Evolutionary conservation across 768 basidiomycete genomes (phyloP).

Genomic region (Rossbeevera mucosa): DNA sequence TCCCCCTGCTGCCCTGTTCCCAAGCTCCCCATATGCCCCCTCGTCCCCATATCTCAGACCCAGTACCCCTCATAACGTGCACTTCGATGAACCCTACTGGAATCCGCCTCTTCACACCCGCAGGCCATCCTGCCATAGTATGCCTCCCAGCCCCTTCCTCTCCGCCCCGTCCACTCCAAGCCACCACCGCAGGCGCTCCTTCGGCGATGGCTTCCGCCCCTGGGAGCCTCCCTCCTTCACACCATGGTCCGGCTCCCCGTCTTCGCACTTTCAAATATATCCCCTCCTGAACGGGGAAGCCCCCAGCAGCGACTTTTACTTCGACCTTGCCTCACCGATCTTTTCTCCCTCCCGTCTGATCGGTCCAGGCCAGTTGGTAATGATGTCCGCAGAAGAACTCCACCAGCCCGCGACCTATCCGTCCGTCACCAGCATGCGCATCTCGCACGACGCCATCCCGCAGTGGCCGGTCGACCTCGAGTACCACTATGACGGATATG

Average conservation of each 20-base stretch:
- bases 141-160: constrained; percentile 24
- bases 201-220: constrained; percentile 19
- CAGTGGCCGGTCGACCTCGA: constrained; percentile 59
- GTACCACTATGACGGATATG: constrained; percentile 30
- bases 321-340: constrained; percentile 49
- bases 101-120: constrained; percentile 31
- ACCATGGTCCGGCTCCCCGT: constrained; percentile 19
- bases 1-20: constrained; percentile 35
- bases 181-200: constrained; percentile 25
- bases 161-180: constrained; percentile 10
- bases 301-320: constrained; percentile 42
- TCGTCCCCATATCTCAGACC: constrained; percentile 29
- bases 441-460: constrained; percentile 52
- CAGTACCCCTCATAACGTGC: constrained; percentile 26
- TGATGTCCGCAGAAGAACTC: constrained; percentile 44
- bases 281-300: constrained; percentile 46
- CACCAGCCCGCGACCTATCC: constrained; percentile 54
- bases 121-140: constrained; percentile 42
- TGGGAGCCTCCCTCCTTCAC: constrained; percentile 17
- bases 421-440: constrained; percentile 47
- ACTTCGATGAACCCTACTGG: constrained; percentile 20
- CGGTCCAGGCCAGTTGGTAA: constrained; percentile 34
- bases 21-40: constrained; percentile 33
- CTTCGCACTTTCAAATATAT: constrained; percentile 27
- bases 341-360: constrained; percentile 43